These are phyloP conservation scores for Aspergillus cavernicola DNA, from an alignment of 495 filamentous ascomycete species.

Conservation along the genomic window DNA sequence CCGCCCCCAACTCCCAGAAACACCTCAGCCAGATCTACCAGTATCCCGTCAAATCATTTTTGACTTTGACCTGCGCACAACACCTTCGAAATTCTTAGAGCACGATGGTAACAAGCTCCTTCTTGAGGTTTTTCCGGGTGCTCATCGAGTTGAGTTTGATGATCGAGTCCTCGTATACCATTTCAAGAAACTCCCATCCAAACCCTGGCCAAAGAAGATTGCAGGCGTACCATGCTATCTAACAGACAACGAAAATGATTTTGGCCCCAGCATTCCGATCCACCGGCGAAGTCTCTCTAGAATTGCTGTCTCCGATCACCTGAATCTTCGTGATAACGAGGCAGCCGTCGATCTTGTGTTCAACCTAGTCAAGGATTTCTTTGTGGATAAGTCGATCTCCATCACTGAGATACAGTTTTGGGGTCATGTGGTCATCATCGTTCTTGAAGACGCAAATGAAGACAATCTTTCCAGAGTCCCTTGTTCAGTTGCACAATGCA, in stretches of 20 bases:
- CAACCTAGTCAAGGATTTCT: conserved; percentile 7
- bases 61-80: neutral
- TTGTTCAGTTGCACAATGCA: neutral
- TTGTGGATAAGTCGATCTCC: neutral
- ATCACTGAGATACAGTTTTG: conserved; percentile 13
- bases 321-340: conserved; percentile 9
- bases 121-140: neutral
- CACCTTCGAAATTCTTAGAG: neutral
- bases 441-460: neutral
- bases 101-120: neutral
- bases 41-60: neutral
- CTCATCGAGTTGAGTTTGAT: conserved; percentile 2
- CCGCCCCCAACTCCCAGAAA: neutral
- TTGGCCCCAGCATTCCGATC: neutral
- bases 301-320: neutral
- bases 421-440: conserved; percentile 2
- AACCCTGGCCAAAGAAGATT: conserved; percentile 10
- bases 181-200: conserved; percentile 1
- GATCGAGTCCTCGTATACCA: conserved; percentile 1
- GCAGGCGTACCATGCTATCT: conserved; percentile 10
- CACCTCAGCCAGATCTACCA: neutral
- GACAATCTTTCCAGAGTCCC: conserved; percentile 4
- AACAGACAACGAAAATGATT: conserved; percentile 5
- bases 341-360: neutral
- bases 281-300: neutral